These are phyloP conservation scores for Oxytropis ochrocephala DNA, from an alignment of 306 rosid species.

Conservation along the genomic window DNA sequence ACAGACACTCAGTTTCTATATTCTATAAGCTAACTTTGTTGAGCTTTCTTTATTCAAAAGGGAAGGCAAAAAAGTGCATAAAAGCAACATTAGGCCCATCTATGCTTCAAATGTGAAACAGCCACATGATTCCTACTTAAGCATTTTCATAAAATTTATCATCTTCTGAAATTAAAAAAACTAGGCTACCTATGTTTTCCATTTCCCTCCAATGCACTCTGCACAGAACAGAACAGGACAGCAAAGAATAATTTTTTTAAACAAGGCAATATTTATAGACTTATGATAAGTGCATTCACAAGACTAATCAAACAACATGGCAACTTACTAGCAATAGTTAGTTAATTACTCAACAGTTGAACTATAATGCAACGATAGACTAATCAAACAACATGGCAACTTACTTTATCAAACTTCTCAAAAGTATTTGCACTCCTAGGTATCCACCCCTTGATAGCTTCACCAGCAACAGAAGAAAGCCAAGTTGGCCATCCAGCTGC, in stretches of 20 bases:
- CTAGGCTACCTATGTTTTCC: neutral
- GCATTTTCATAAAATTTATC: neutral
- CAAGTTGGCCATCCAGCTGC: slow-evolving; percentile 98
- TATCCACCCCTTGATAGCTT: slow-evolving; percentile 82
- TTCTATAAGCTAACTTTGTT: neutral
- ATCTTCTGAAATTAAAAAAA: neutral
- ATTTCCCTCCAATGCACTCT: slow-evolving; percentile 8
- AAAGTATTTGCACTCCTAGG: slow-evolving; percentile 74
- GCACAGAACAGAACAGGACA: neutral
- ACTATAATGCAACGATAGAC: neutral
- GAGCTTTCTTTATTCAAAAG: neutral
- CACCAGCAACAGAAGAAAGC: slow-evolving; percentile 84
- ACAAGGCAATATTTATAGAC: neutral
- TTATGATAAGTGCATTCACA: neutral
- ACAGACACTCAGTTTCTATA: neutral
- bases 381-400: slow-evolving; percentile 20
- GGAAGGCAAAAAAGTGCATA: neutral
- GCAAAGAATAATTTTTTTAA: neutral
- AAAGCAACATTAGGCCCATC: neutral
- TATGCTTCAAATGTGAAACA: slow-evolving; percentile 11
- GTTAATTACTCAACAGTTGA: neutral
- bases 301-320: no score
- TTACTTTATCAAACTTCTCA: slow-evolving; percentile 68
- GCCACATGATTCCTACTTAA: neutral
- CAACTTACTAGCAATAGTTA: neutral